Evolutionary conservation across 2,329 filamentous ascomycete genomes (phyloP), one percentile per base, ranked within the genome.

Genomic region (Aspergillus versicolor): DNA sequence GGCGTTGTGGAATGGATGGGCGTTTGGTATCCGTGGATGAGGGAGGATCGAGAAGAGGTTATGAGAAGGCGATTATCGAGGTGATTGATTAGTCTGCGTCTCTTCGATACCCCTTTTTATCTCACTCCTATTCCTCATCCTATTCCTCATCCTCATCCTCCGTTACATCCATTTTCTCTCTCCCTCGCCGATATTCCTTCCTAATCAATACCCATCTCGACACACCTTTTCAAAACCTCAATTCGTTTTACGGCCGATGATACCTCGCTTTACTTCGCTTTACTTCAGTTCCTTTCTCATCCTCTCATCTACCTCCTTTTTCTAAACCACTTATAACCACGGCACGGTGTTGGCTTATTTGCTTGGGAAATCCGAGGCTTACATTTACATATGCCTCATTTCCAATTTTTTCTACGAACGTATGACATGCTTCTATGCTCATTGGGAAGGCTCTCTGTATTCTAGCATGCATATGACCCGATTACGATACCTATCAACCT

Each of bases 21-120:
- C 42, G 63, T 73, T 19, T 73, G 75, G 67, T 79, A 74, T 67
- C 71, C 73, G 21, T 78, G 76, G 76, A 78, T 78, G 76, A 68
- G 67, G 11, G 70, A 72, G 61, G 62, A 58, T 52, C 67, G 60
- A 47, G 69, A 69, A 22, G 56, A 67, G 38, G 67, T 66, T 4
- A 27, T 63, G 34, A 56, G 51, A 37, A 58, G 58, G 59, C 60
- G 59, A 19, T 46, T 65, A 22, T 46, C 57, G 17, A 53, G 59
- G 27, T 66, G 38, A 58, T 37, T 9, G 15, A 17, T 34, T 24
- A 22, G 7, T 40, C 38, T 45, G n/a, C 37, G 27, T 9, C 7
- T 9, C 27, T 30, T 11, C 27, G 27, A 30, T 30, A 30, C 27
- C 27, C 27, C 27, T 4, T 30, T 30, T 30, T 30, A 1, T 30